Evolutionary conservation across 306 rosid genomes (phyloP).

Genomic region (Quercus variabilis): DNA sequence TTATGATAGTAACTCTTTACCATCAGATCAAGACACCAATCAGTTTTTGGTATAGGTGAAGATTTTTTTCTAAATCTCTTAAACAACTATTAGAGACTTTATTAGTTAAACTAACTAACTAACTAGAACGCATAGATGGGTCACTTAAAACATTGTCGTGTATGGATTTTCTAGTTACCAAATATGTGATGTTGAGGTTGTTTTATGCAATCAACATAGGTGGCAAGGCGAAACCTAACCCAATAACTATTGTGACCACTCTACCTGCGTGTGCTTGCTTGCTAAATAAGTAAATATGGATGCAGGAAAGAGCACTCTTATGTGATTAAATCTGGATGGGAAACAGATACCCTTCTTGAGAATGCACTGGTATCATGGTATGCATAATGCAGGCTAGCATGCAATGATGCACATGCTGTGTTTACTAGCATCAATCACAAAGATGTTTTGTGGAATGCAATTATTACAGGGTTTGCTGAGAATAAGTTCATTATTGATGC

Average conservation of each 20-base stretch:
- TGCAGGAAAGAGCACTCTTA: conserved; percentile 63
- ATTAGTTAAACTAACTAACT: too few species aligned
- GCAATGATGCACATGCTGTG: conserved; percentile 50
- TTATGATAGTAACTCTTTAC: too few species aligned
- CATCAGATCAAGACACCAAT: too few species aligned
- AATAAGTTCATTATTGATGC: conserved; percentile 50
- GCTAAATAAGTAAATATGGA: conserved; percentile 30
- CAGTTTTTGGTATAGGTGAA: fast-evolving
- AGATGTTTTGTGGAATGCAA: conserved; percentile 93
- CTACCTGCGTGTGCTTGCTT: conserved; percentile 71
- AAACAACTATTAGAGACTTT: too few species aligned
- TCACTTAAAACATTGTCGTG: conserved; percentile 70
- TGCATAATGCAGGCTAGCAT: conserved; percentile 67
- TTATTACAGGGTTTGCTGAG: conserved; percentile 71
- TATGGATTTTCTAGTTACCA: conserved; percentile 59
- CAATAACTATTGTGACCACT: conserved; percentile 60
- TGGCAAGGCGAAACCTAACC: conserved; percentile 59
- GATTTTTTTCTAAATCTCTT: too few species aligned
- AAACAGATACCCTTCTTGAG: conserved; percentile 53
- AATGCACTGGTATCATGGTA: conserved; percentile 77
- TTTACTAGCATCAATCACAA: conserved; percentile 51
- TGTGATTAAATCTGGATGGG: conserved; percentile 69
- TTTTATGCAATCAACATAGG: conserved; percentile 50
- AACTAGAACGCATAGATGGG: background rate
- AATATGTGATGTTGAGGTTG: conserved; percentile 38